Evolutionary conservation across 345 rosid genomes (phyloP), one percentile per base, ranked within the genome.

Genomic region (Populus ilicifolia): DNA sequence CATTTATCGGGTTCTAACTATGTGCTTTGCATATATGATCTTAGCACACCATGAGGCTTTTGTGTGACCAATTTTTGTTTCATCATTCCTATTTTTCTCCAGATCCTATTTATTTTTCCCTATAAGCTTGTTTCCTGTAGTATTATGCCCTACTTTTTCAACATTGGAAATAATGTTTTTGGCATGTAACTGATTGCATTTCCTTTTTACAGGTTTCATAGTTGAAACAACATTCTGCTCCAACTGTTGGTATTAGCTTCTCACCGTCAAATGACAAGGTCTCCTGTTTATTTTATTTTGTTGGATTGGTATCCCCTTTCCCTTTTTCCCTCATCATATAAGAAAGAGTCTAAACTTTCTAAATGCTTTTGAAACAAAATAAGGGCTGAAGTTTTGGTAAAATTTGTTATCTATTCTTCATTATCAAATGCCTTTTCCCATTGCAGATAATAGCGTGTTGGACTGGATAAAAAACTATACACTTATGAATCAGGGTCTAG

Each of bases 181-280:
- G 66, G 11, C 43, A 54, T 8, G 35, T 69, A 71, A 56, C 59
- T 74, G 75, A 35, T 76, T 73, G 39, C 20, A 16, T 81, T 80
- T 77, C 64, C 27, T 72, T 70, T 86, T 75, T 44, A 61, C 86
- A 96, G 99, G 88, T 87, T 80, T 92, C 97, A 73, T 96, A 98
- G 99, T 84, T 85, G 80, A 96, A 91, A 85, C 99, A 94, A 83
- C 98, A 96, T 81, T 91, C 97, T 77, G 99, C 99, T 63, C 99
- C 99, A 79, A 76, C 95, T 59, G 92, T 97, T 85, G 99, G 98
- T 81, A 81, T 96, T 73, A 83, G 94, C 88, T 96, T 96, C 87
- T 96, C 97, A 35, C 99, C 98, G 54, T 91, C 99, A 71, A 90
- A 86, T 80, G 98, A 94, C 86, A 96, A 96, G 98, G 99, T 96